Conservation (phyloP, 345 rosid genomes). For the Lepidium aucheri region DNA sequence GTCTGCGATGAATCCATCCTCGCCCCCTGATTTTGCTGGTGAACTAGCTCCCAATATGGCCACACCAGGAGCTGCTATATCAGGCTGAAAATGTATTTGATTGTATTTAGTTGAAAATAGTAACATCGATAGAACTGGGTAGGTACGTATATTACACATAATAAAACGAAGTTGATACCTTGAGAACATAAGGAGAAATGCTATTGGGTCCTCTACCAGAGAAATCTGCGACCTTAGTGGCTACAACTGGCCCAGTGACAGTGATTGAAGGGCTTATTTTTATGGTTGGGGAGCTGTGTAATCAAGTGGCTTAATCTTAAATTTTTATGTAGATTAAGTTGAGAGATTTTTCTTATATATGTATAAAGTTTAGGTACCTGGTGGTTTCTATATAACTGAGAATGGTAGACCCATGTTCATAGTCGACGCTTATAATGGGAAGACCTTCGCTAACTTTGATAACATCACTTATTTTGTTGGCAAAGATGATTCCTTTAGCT, state of each 20-base stretch:
- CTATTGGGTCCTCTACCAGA: constrained; percentile 29
- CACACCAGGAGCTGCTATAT: constrained; percentile 37
- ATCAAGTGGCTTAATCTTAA: neutral
- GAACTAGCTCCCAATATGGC: constrained; percentile 27
- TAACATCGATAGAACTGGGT: neutral
- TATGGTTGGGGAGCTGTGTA: constrained; percentile 11
- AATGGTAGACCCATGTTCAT: constrained; percentile 1
- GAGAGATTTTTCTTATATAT: too few relatives aligned
- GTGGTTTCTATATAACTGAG: neutral
- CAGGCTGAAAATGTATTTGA: constrained; percentile 22
- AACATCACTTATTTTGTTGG: neutral
- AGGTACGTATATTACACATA: too few relatives aligned
- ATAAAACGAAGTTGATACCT: neutral
- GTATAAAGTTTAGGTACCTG: neutral
- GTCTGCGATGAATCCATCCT: neutral
- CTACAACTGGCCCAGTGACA: constrained; percentile 12
- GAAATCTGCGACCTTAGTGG: constrained; percentile 17
- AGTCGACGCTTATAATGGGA: neutral
- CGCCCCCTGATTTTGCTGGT: neutral
- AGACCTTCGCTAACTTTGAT: neutral
- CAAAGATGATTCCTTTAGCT: constrained; percentile 15
- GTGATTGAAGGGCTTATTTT: constrained; percentile 2
- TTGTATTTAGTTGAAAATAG: neutral
- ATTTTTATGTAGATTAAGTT: too few relatives aligned
- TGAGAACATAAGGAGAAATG: constrained; percentile 20